Base-by-base conservation (phyloP, 2,329 filamentous ascomycete species). In the Arthrobotrys entomopaga region DNA sequence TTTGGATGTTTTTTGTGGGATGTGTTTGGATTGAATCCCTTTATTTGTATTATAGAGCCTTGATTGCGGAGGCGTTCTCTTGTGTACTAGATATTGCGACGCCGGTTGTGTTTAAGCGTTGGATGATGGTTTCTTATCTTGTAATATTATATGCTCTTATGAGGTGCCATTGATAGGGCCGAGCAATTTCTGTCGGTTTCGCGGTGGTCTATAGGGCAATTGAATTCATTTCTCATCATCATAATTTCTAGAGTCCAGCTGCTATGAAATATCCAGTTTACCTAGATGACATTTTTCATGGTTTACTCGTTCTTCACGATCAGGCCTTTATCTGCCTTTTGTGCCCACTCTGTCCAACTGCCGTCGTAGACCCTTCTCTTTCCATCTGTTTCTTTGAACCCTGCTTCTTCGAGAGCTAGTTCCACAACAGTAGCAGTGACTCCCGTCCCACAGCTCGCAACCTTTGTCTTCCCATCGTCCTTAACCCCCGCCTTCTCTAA, bases 341-440 rank as follows among this genome's bases (percentile, higher is more conserved):
- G 64, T 1, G 76, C 65, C 71, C 48, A 79, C 75, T 75, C 57
- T 87, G 95, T 98, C 95, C 95, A 99, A 82, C 93, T 97, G 54
- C 95, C 95, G 81, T 99, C 95, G 79, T 99, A 99, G 20, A 99
- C 85, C 80, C 87, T 89, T 77, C 91, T 87, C 64, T 87, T 87
- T 2, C 77, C 77, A 74, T 89, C 86, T 0, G 86, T 82, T 2
- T 87, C 84, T 1, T 90, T 91, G 80, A 88, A 93, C 0, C 89
- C 89, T 20, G 93, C 92, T 81, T 92, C 89, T 29, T 87, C 88
- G 63, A 99, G 83, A 1, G 93, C 95, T 42, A 93, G 90, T 80
- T 99, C 95, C 48, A 99, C 88, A 49, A 97, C 87, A 16, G 91
- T 92, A 6, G 95, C 95, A 10, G 93, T 98, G 59, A 99, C 94